Conservation (phyloP, 768 basidiomycete genomes). For the Amanita exitialis region DNA sequence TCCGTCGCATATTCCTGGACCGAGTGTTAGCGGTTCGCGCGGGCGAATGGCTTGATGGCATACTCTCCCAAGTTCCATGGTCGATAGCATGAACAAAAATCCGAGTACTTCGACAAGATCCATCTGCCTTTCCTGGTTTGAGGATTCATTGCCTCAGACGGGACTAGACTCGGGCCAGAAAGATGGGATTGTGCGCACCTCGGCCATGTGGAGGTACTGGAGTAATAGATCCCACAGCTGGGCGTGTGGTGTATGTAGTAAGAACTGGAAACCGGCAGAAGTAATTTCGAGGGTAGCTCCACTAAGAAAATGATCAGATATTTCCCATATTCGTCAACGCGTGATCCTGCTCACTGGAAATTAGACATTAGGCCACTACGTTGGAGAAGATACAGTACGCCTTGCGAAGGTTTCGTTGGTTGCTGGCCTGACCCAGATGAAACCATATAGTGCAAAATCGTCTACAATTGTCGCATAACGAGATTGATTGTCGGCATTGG, state of each 20-base stretch:
- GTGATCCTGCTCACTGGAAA: constrained; percentile 34
- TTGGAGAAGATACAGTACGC: constrained; percentile 75
- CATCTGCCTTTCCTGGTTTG: constrained; percentile 67
- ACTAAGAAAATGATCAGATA: constrained; percentile 19
- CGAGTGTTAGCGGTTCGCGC: constrained; percentile 5
- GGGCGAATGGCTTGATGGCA: constrained; percentile 14
- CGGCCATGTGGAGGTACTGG: constrained; percentile 80
- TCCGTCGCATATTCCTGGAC: constrained; percentile 84
- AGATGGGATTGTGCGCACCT: constrained; percentile 35
- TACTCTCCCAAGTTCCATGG: constrained; percentile 89
- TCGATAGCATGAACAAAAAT: constrained; percentile 95
- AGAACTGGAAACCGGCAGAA: constrained; percentile 91
- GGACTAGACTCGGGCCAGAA: constrained; percentile 9
- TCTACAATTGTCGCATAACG: constrained; percentile 35
- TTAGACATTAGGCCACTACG: constrained; percentile 81
- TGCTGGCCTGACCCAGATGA: constrained; percentile 78
- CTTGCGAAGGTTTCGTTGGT: constrained; percentile 67
- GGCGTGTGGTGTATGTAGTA: constrained; percentile 87
- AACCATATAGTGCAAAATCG: constrained; percentile 97
- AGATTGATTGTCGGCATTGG: background rate
- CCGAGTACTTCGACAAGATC: constrained; percentile 89
- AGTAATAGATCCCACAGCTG: constrained; percentile 94
- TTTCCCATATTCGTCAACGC: constrained; percentile 9
- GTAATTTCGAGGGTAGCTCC: constrained; percentile 71
- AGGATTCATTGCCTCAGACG: constrained; percentile 9